Conservation (phyloP, 371 early-diverging fungal species). For the Apophysomyces sp. region DNA sequence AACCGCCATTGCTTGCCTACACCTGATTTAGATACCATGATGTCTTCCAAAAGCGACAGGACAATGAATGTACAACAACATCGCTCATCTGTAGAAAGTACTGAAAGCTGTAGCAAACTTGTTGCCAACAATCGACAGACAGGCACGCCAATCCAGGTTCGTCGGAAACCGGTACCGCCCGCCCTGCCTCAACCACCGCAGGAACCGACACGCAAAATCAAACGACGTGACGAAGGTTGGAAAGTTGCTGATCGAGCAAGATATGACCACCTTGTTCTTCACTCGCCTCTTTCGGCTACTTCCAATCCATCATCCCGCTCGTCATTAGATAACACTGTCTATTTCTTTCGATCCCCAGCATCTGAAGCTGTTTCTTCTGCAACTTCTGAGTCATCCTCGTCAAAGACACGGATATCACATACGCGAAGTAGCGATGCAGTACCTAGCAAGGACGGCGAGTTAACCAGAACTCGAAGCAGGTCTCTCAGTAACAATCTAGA, state of each 20-base stretch:
- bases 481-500: neutral
- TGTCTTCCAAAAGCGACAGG: neutral
- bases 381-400: neutral
- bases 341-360: neutral
- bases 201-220: neutral
- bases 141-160: neutral
- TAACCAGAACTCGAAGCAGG: neutral
- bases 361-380: neutral
- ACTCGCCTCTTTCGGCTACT: slow-evolving; percentile 8
- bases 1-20: neutral
- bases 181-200: neutral
- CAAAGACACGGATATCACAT: neutral
- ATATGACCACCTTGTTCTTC: slow-evolving; percentile 3
- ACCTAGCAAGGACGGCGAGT: neutral
- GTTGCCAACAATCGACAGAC: neutral
- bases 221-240: neutral
- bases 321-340: neutral
- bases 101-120: neutral
- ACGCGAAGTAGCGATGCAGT: neutral
- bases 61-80: neutral
- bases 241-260: neutral
- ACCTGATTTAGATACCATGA: neutral
- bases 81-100: neutral
- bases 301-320: neutral
- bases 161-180: slow-evolving; percentile 6